A percentile compares a stretch with the other conserved stretches of the same genome.
Conservation (phyloP, 2,329 filamentous ascomycete genomes). For the Coniella lustricola region DNA sequence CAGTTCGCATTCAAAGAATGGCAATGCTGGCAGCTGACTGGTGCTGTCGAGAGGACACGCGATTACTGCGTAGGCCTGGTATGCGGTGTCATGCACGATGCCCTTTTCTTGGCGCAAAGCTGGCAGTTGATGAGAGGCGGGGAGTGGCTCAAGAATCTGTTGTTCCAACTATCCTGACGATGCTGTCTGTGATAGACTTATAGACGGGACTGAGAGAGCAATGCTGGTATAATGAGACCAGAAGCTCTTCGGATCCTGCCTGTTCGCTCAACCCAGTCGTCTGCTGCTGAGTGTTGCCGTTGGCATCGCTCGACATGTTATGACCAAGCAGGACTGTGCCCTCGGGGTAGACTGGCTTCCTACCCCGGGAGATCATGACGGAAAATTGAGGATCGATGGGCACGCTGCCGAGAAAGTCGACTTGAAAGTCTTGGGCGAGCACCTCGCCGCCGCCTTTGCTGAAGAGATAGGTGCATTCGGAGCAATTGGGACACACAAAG, state of each 20-base stretch:
- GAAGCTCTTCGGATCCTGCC: slow-evolving; percentile 29
- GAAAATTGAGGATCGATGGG: slow-evolving; percentile 94
- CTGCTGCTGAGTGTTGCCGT: slow-evolving; percentile 22
- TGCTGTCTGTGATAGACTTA: slow-evolving; percentile 50
- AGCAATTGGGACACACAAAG: slow-evolving; percentile 73
- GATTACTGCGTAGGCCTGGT: neutral
- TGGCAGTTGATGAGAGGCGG: neutral
- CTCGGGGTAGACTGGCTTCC: slow-evolving; percentile 58
- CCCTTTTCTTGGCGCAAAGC: too few species aligned
- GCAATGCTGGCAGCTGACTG: neutral
- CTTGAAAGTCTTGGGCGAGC: slow-evolving; percentile 81
- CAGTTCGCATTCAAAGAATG: neutral
- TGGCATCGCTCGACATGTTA: slow-evolving; percentile 38
- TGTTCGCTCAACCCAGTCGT: slow-evolving; percentile 23
- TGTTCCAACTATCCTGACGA: slow-evolving; percentile 28
- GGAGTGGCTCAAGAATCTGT: neutral
- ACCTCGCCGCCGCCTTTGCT: slow-evolving; percentile 80
- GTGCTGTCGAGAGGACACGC: neutral
- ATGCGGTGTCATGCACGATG: neutral
- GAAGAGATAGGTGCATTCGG: slow-evolving; percentile 89
- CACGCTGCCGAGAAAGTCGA: slow-evolving; percentile 77
- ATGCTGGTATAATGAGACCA: slow-evolving; percentile 66
- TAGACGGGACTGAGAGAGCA: slow-evolving; percentile 69
- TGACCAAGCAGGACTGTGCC: slow-evolving; percentile 57
- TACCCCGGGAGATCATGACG: slow-evolving; percentile 70